Evolutionary conservation across 495 filamentous ascomycete genomes (phyloP).

Genomic region (Geopyxis carbonaria): DNA sequence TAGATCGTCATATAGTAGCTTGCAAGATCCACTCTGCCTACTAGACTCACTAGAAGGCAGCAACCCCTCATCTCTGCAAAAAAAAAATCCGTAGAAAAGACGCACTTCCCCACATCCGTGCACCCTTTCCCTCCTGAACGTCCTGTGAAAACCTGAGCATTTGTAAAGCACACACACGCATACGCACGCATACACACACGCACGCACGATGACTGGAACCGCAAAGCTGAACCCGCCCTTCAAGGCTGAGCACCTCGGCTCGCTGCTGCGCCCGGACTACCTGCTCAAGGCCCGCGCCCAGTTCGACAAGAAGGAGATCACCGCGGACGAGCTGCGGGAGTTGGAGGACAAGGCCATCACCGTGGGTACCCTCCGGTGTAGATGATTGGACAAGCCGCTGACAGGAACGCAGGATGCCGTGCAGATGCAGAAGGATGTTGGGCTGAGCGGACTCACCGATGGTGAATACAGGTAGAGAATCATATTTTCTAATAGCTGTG

Average conservation of each 20-base stretch:
- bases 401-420: conserved; percentile 47
- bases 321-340: conserved; percentile 31
- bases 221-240: conserved; percentile 40
- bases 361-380: too few relatives aligned
- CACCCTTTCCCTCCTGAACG: not conserved
- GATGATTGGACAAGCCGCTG: conserved; percentile 50
- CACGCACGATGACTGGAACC: conserved; percentile 1
- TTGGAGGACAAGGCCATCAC: conserved; percentile 37
- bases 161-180: not conserved
- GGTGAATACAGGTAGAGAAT: conserved; percentile 56
- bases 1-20: not conserved
- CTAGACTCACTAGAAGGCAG: not conserved
- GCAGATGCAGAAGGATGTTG: conserved; percentile 45
- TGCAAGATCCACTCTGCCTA: not conserved
- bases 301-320: conserved; percentile 31
- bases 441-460: conserved; percentile 51
- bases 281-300: conserved; percentile 47
- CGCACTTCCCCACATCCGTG: not conserved
- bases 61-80: not conserved
- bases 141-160: not conserved
- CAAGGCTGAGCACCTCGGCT: conserved; percentile 71
- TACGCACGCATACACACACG: not conserved
- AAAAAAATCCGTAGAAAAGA: not conserved
- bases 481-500: conserved; percentile 37
- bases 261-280: conserved; percentile 53